Evolutionary conservation across 805 yeast genomes (phyloP), one percentile per base, ranked within the genome.

Genomic region (Teunomyces funiuensis): DNA sequence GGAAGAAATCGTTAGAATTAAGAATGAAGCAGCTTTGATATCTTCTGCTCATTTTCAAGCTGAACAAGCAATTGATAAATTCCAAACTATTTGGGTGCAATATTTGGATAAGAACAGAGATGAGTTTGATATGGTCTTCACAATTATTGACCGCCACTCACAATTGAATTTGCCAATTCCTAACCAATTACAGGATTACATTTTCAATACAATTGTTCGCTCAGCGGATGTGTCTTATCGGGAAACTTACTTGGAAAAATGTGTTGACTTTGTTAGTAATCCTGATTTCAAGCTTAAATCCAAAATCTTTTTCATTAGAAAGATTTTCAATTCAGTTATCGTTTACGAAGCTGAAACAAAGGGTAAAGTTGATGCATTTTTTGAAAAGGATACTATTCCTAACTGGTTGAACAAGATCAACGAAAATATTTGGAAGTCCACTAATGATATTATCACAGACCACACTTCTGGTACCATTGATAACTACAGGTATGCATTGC

Each of bases 391-490:
- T 20, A 52, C 23, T 13, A 37, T 66, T 5, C 76, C 80, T 0
- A 64, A 59, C 1, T 89, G 97, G 96, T 63, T 91, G 26, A 74
- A 72, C 10, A 49, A 71, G 7, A 74, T 91, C 3, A 81, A 79
- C 47, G 67, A 71, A 6, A 76, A 77, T 42, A 71, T 93, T 5
- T 93, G 99, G 99, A 74, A 77, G 47, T 75, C 83, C 0, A 71
- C 77, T 1, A 70, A 74, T 39, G 82, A 81, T 36, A 60, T 71
- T 42, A 69, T 74, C 28, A 69, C 76, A 5, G 70, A 70, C 43
- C 74, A 75, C 45, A 72, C 80, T 11, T 76, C 88, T 1, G 93
- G 91, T 2, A 71, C 81, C 3, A 73, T 82, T 48, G 97, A 93
- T 55, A 70, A 76, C 27, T 84, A 79, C 61, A 72, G 96, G 43